Evolutionary conservation across 139 green algal genomes (phyloP).

Genomic region (Closterium sp.): DNA sequence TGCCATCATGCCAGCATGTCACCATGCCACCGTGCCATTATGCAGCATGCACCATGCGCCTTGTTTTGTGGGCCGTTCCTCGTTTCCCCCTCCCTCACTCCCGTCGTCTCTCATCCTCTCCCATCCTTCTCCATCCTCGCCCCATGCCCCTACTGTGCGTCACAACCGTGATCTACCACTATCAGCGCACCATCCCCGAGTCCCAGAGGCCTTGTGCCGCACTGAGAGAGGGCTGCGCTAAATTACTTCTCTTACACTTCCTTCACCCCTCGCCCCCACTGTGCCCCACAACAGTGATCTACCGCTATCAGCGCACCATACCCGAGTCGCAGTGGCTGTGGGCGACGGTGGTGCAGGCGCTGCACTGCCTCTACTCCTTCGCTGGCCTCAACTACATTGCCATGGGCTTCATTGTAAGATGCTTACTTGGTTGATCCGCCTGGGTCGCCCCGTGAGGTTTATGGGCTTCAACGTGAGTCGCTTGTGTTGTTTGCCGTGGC

Average conservation of each 20-base stretch:
- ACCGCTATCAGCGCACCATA: neutral
- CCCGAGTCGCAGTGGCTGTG: neutral
- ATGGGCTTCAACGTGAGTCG: neutral
- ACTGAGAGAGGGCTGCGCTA: too few species aligned
- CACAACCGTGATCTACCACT: too few species aligned
- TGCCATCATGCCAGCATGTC: neutral
- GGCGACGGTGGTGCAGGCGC: neutral
- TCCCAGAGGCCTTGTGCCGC: too few species aligned
- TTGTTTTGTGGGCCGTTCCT: neutral
- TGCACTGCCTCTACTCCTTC: conserved; percentile 13
- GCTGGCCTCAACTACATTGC: neutral
- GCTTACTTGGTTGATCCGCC: neutral
- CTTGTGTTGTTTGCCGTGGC: too few species aligned
- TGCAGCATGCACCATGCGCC: neutral
- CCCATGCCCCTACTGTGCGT: neutral
- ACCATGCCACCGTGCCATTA: neutral
- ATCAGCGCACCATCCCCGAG: too few species aligned
- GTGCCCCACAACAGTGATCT: neutral
- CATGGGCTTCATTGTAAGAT: neutral
- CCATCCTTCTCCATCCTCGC: too few species aligned
- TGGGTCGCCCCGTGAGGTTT: too few species aligned
- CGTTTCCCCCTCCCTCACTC: neutral
- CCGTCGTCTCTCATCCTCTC: too few species aligned
- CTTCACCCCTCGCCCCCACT: too few species aligned
- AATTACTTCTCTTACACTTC: too few species aligned